phyloP scores from a whole-genome alignment of 306 rosid genomes.

The Sicyos edulis region DNA sequence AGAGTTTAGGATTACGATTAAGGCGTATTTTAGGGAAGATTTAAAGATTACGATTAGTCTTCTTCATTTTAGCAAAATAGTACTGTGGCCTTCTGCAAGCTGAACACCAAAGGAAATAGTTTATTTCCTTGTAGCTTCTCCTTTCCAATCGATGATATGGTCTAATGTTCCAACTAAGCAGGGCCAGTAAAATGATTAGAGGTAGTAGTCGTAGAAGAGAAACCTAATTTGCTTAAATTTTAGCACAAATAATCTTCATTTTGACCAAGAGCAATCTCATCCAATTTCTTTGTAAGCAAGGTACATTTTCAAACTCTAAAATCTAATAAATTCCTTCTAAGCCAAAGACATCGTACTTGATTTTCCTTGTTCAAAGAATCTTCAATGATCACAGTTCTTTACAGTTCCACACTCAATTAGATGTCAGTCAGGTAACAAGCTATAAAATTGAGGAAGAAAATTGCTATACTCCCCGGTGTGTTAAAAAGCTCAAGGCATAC shows the following conservation, averaged over 20 bases:
- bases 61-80: neutral
- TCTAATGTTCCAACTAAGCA: neutral
- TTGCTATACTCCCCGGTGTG: neutral
- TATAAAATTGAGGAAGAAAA: neutral
- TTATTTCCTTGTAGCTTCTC: neutral
- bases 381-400: neutral
- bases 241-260: neutral
- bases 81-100: neutral
- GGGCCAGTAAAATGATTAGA: neutral
- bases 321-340: neutral
- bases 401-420: neutral
- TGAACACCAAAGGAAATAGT: neutral
- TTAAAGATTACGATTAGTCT: neutral
- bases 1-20: neutral
- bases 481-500: too few species aligned
- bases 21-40: too few species aligned
- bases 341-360: neutral
- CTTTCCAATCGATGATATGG: neutral
- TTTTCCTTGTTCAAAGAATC: neutral
- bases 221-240: neutral
- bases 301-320: neutral
- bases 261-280: neutral
- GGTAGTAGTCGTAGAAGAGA: neutral
- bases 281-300: neutral
- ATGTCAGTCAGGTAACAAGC: neutral